Base-by-base conservation (phyloP, 176 grass and related monocot genomes). In the Bothriochloa decipiens region DNA sequence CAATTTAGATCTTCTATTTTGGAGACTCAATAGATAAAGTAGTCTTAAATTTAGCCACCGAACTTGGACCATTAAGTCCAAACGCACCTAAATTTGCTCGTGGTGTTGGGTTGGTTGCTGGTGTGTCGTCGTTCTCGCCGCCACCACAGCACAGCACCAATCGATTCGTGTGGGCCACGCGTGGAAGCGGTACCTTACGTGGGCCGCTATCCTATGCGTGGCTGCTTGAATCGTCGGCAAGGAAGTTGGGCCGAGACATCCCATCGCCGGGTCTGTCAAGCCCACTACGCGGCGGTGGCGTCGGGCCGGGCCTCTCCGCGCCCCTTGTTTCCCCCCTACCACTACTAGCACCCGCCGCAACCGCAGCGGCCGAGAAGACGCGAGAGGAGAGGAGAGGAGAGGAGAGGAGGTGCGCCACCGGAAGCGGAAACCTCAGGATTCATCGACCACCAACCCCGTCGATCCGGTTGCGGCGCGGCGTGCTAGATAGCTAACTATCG, bases 391-490 rank as follows among this genome's bases (percentile, higher is more conserved):
- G 43, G 71, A 17, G n/a, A n/a, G n/a, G 49, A 57, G 72, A 20
- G 37, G 8, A 20, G 8, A 11, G 43, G 71, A 17, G 58, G 33
- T 13, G 60, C 60, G n/a, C 23, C 77, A 12, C 23, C 77, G 40
- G 40, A 70, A 69, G 65, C n/a, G 53, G 53, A 76, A 37, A 55
- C 72, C 64, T 4, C 4, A 66, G 22, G 12, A 40, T 7, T 5
- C 20, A 2, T 65, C 33, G n/a, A 45, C 47, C 35, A 8, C 40
- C 40, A 58, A 45, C 20, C 67, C 76, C 52, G 12, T 76, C 70
- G 66, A 65, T 68, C 64, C 47, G 39, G 60, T 23, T 28, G 70
- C 23, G 68, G 82, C 77, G 72, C 71, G 5, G 57, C 65, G 26
- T 33, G 36, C 78, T 26, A 79, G 35, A 70, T 36, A 36, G 35